phyloP scores from a whole-genome alignment of 2,329 filamentous ascomycete species.

The Fragosphaeria purpurea region DNA sequence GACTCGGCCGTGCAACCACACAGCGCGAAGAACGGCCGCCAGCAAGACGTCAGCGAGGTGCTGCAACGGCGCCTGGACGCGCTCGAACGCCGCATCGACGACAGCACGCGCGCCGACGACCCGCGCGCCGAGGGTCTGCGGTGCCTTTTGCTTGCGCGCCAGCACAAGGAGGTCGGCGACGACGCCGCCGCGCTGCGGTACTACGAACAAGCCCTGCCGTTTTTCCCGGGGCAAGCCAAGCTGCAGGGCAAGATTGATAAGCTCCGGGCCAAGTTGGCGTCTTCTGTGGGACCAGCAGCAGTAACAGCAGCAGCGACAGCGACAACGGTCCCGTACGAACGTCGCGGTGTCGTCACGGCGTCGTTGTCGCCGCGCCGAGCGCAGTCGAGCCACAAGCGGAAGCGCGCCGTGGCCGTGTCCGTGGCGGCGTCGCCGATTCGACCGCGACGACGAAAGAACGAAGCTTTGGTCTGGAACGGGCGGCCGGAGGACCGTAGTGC shows the following conservation, averaged over 20 bases:
- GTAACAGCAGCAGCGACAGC: too few species aligned
- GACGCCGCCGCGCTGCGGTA: slow-evolving; percentile 68
- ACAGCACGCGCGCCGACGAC: slow-evolving; percentile 50
- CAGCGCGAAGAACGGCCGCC: background rate
- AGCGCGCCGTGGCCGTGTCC: background rate
- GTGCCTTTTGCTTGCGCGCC: slow-evolving; percentile 80
- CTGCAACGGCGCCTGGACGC: slow-evolving; percentile 74
- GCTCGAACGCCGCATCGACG: slow-evolving; percentile 76
- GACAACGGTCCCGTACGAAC: too few species aligned
- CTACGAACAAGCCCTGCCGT: slow-evolving; percentile 76
- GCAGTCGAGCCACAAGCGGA: slow-evolving; percentile 4
- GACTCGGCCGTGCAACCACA: slow-evolving; percentile 1
- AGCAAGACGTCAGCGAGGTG: slow-evolving; percentile 52
- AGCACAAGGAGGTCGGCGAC: slow-evolving; percentile 77
- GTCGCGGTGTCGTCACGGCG: background rate
- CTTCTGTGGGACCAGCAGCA: too few species aligned
- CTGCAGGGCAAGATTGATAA: slow-evolving; percentile 59
- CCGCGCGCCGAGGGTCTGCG: slow-evolving; percentile 71
- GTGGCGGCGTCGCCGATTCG: slow-evolving; percentile 9
- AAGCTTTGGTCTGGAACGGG: too few species aligned
- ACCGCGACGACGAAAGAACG: slow-evolving; percentile 29
- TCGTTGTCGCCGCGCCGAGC: background rate
- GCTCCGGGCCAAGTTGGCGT: slow-evolving; percentile 42
- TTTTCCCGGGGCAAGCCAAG: slow-evolving; percentile 78
- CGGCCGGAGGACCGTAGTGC: too few species aligned